phyloP scores from a whole-genome alignment of 495 filamentous ascomycete genomes.

The Podospora bellae-mahoneyi region DNA sequence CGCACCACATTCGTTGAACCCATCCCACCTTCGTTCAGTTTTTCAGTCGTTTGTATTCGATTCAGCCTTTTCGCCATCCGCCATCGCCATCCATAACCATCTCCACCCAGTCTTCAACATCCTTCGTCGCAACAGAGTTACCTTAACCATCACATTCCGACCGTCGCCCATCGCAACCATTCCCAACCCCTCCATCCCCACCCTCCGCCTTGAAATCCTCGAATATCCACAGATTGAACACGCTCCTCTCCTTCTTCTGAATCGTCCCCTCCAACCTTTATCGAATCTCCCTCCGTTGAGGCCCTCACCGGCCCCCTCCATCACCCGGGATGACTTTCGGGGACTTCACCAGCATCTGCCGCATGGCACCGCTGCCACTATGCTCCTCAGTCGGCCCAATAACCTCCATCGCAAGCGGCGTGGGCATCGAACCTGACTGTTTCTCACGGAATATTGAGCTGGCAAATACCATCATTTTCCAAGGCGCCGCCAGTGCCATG shows the following conservation, averaged over 20 bases:
- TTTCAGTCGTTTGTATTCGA: not conserved
- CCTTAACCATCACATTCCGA: not conserved
- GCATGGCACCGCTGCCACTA: slow-evolving; percentile 77
- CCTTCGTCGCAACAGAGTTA: too few relatives aligned
- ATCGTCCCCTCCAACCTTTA: not conserved
- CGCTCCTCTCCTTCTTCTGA: not conserved
- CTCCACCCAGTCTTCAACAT: not conserved
- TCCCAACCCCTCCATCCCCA: not conserved
- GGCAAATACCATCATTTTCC: slow-evolving; percentile 97
- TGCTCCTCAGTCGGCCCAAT: slow-evolving; percentile 75
- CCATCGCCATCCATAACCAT: not conserved
- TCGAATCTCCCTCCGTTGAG: not conserved
- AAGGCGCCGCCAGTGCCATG: slow-evolving; percentile 85
- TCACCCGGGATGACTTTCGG: slow-evolving; percentile 75
- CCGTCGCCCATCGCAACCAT: slow-evolving; percentile 12
- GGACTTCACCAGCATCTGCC: slow-evolving; percentile 82
- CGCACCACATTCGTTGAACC: slow-evolving; percentile 11
- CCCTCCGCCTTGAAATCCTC: not conserved
- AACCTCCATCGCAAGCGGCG: slow-evolving; percentile 59
- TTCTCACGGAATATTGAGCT: slow-evolving; percentile 93
- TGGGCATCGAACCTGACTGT: slow-evolving; percentile 84
- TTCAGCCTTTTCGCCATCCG: not conserved
- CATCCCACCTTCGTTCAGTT: slow-evolving; percentile 3
- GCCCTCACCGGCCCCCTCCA: slow-evolving; percentile 15
- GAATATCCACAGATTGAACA: not conserved